These are phyloP conservation scores for Sungouiella thailandica DNA, from an alignment of 805 yeast genomes.

Conservation along the genomic window DNA sequence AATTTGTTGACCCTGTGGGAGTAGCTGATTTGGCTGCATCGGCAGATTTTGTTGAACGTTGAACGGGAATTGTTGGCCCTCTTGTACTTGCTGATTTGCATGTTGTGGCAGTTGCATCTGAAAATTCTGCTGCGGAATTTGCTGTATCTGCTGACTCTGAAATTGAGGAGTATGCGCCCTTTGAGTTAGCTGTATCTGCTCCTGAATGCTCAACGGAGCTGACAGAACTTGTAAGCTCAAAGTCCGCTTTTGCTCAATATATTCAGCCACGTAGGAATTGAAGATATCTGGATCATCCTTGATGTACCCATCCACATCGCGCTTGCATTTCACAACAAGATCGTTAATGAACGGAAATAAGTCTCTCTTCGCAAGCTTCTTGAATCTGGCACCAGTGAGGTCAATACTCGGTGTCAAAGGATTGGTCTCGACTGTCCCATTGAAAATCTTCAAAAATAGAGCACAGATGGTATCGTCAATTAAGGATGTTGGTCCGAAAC, in stretches of 20 bases:
- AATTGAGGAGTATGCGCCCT: too few relatives aligned
- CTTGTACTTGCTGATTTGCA: too few relatives aligned
- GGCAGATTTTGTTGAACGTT: too few relatives aligned
- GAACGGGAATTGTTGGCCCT: too few relatives aligned
- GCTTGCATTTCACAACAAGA: constrained; percentile 23
- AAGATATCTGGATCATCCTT: constrained; percentile 28
- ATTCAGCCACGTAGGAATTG: constrained; percentile 15
- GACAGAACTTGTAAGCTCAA: too few relatives aligned
- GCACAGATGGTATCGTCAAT: constrained; percentile 71
- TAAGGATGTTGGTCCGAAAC: constrained; percentile 71
- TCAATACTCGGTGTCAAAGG: background rate
- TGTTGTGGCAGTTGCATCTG: too few relatives aligned
- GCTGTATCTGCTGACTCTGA: too few relatives aligned
- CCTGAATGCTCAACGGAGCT: too few relatives aligned
- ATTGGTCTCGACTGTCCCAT: background rate
- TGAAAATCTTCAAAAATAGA: constrained; percentile 49
- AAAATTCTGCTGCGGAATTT: too few relatives aligned
- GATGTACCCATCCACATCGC: constrained; percentile 26
- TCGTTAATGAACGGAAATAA: constrained; percentile 38
- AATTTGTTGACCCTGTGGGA: too few relatives aligned
- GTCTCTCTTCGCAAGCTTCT: constrained; percentile 38
- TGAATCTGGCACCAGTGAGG: constrained; percentile 21
- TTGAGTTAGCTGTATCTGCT: too few relatives aligned
- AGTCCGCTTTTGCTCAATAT: constrained; percentile 1
- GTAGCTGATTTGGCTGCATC: too few relatives aligned